Evolutionary conservation across 371 early-diverging fungal genomes (phyloP).

Genomic region (Aphelidium insulamus): DNA sequence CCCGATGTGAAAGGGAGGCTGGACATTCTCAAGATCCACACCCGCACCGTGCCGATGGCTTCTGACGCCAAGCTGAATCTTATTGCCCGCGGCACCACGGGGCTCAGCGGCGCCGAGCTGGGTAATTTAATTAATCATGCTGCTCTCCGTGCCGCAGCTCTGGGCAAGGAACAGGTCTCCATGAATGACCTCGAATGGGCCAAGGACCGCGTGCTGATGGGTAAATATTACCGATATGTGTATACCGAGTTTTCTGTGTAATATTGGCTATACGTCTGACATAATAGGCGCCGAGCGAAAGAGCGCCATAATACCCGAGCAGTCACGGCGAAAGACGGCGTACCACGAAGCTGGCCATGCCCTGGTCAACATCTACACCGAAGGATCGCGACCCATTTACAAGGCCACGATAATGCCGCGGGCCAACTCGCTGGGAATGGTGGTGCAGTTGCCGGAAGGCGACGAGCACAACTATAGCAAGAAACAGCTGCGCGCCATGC

Average conservation of each 20-base stretch:
- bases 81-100: constrained; percentile 89
- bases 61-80: constrained; percentile 47
- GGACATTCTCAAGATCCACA: constrained; percentile 76
- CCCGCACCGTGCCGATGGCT: constrained; percentile 39
- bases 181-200: constrained; percentile 78
- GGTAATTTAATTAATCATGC: constrained; percentile 87
- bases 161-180: constrained; percentile 35
- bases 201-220: constrained; percentile 95
- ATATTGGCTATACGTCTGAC: too few species aligned
- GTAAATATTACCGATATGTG: constrained; percentile 5
- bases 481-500: constrained; percentile 59
- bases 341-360: constrained; percentile 98
- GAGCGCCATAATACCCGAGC: constrained; percentile 71
- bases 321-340: constrained; percentile 67
- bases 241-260: not conserved
- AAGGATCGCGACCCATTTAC: constrained; percentile 84
- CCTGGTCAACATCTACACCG: constrained; percentile 77
- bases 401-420: constrained; percentile 97
- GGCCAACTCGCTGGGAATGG: constrained; percentile 70
- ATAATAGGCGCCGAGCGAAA: constrained; percentile 50
- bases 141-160: constrained; percentile 76
- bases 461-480: constrained; percentile 68
- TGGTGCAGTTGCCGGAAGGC: constrained; percentile 80
- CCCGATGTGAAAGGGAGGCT: constrained; percentile 91
- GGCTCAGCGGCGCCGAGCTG: constrained; percentile 95